phyloP scores from a whole-genome alignment of 805 yeast genomes.

The Yarrowia sp. region DNA sequence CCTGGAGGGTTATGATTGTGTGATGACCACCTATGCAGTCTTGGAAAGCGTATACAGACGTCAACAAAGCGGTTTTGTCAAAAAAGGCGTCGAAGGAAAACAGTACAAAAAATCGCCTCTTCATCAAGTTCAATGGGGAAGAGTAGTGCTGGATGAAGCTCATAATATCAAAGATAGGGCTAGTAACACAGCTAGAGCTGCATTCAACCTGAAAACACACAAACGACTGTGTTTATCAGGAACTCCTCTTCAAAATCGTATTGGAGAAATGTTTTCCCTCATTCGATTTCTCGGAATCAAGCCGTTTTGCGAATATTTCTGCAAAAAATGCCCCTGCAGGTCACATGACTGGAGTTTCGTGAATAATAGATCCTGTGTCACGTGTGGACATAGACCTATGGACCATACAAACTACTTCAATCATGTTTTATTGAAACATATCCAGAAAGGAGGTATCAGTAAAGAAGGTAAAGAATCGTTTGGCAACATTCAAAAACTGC shows the following conservation, averaged over 20 bases:
- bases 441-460: slow-evolving; percentile 77
- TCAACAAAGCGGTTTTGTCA: slow-evolving; percentile 75
- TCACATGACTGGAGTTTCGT: slow-evolving; percentile 82
- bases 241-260: slow-evolving; percentile 93
- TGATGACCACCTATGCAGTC: slow-evolving; percentile 89
- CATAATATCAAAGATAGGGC: slow-evolving; percentile 96
- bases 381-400: slow-evolving; percentile 91
- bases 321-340: slow-evolving; percentile 88
- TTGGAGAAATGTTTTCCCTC: slow-evolving; percentile 93
- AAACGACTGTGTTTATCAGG: slow-evolving; percentile 93
- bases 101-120: slow-evolving; percentile 74
- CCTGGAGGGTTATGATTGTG: slow-evolving; percentile 64
- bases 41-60: slow-evolving; percentile 83
- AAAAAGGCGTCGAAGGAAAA: slow-evolving; percentile 54
- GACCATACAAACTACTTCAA: slow-evolving; percentile 92
- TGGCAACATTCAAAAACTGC: slow-evolving; percentile 66
- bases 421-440: slow-evolving; percentile 91
- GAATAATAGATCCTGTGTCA: slow-evolving; percentile 78
- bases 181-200: slow-evolving; percentile 90
- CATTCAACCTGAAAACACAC: slow-evolving; percentile 64
- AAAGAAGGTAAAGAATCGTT: slow-evolving; percentile 82
- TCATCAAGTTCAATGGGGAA: slow-evolving; percentile 70
- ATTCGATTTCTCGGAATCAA: slow-evolving; percentile 77
- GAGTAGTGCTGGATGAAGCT: slow-evolving; percentile 94
- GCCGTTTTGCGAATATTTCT: slow-evolving; percentile 86